These are phyloP conservation scores for Russula griseocarnosa DNA, from an alignment of 768 basidiomycete species.

Conservation along the genomic window DNA sequence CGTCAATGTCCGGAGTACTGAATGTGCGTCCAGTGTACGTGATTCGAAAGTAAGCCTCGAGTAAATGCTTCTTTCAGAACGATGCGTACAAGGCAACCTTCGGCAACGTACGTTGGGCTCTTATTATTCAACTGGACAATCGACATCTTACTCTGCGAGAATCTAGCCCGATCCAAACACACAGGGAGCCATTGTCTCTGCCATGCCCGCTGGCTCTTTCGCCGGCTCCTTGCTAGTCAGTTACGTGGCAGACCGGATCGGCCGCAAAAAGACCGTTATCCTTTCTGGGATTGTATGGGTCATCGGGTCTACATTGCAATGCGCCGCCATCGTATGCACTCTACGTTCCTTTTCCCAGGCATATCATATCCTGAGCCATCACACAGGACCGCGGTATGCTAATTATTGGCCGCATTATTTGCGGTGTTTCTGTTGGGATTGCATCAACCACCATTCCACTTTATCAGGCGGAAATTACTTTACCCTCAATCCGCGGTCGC, in stretches of 20 bases:
- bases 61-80: slow-evolving; percentile 31
- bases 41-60: not conserved
- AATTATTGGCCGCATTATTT: slow-evolving; percentile 35
- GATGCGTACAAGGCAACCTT: slow-evolving; percentile 36
- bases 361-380: slow-evolving; percentile 7
- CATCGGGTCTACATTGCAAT: slow-evolving; percentile 68
- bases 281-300: slow-evolving; percentile 68
- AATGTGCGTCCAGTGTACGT: slow-evolving; percentile 39
- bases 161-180: slow-evolving; percentile 46
- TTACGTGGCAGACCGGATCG: slow-evolving; percentile 58
- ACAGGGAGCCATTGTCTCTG: slow-evolving; percentile 72
- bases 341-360: not conserved
- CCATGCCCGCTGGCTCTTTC: slow-evolving; percentile 75
- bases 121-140: not conserved
- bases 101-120: slow-evolving; percentile 28
- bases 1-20: slow-evolving; percentile 76
- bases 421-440: slow-evolving; percentile 34
- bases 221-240: slow-evolving; percentile 61
- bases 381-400: slow-evolving; percentile 68
- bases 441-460: slow-evolving; percentile 58
- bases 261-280: slow-evolving; percentile 64
- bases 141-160: not conserved
- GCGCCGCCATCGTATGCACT: slow-evolving; percentile 45
- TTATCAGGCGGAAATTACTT: slow-evolving; percentile 55
- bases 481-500: slow-evolving; percentile 18